Base-by-base conservation (phyloP, 23 red algal species). In the Gracilaria gracilis region DNA sequence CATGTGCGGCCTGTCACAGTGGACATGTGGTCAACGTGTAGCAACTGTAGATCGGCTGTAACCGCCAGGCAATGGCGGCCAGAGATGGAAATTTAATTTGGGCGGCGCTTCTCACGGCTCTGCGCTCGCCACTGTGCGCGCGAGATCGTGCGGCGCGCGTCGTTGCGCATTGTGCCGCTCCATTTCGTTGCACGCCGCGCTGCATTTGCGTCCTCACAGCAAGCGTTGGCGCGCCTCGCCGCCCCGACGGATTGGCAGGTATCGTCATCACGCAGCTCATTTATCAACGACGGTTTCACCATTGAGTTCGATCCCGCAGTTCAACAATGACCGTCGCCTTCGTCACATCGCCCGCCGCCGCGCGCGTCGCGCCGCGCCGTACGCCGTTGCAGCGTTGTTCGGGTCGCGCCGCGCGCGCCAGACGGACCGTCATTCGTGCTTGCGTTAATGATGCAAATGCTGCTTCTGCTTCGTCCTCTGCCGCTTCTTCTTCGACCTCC, bases 311-410 rank as follows among this genome's bases (percentile, higher is more conserved):
- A 0, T 24, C 27, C 31, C 24, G 19, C 5, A 13, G 24, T n/a
- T 36, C 53, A 20, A 40, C 72, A 6, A 82, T 77, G 59, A 82
- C 79, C 25, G n/a, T 64, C 51, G 79, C 53, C 79, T 82, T 82
- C 79, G 42, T 64, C 53, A 34, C 36, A 25, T 82, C 59, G 28
- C 53, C 59, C 29, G 37, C 38, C 21, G 59, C 81, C 61, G 7
- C 81, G 8, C 81, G 65, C 81, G 14, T 67, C 15, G 31, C n/a
- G 27, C 61, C 9, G 25, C 57, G 31, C 21, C 51, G 37, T 21
- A 6, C 28, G 51, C 61, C 57, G 31, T 19, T 47, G 31, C 29
- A 9, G 19, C 57, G n/a, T n/a, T 37, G 46, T 67, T 33, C 65
- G 38, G 61, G 40, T 48, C 51, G 37, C 32, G 15, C 25, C 57